A percentile compares a stretch with the other conserved stretches of the same genome.
Conservation (phyloP, 805 yeast species). For the Allodekkera sacchari region DNA sequence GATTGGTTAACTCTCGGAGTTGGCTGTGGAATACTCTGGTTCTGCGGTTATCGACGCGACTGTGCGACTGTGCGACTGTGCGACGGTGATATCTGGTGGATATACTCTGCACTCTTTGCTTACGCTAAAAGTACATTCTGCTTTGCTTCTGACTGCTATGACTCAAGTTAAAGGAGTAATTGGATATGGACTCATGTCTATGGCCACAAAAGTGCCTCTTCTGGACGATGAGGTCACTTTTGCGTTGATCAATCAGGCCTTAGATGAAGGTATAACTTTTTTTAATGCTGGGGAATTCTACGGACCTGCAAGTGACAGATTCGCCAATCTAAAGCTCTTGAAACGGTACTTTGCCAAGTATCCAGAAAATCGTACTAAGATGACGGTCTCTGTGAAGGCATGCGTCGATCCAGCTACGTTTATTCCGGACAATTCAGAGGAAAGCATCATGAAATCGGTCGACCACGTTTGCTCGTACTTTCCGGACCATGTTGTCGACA, state of each 20-base stretch:
- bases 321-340: slow-evolving; percentile 47
- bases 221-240: slow-evolving; percentile 45
- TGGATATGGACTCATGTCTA: slow-evolving; percentile 79
- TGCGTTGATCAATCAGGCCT: slow-evolving; percentile 44
- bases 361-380: slow-evolving; percentile 49
- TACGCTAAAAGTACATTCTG: too few relatives aligned
- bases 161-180: slow-evolving; percentile 18
- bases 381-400: slow-evolving; percentile 64
- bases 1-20: too few relatives aligned
- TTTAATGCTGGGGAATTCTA: slow-evolving; percentile 78
- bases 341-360: slow-evolving; percentile 47
- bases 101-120: too few relatives aligned
- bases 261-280: slow-evolving; percentile 39
- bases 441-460: slow-evolving; percentile 39
- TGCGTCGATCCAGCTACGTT: slow-evolving; percentile 32
- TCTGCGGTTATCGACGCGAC: too few relatives aligned
- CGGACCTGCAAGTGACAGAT: slow-evolving; percentile 38
- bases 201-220: slow-evolving; percentile 62
- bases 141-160: too few relatives aligned
- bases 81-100: too few relatives aligned
- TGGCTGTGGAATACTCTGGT: too few relatives aligned
- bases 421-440: slow-evolving; percentile 43
- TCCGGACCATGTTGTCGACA: slow-evolving; percentile 36
- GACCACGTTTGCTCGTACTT: slow-evolving; percentile 32
- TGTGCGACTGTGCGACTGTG: too few relatives aligned